Evolutionary conservation across 768 basidiomycete genomes (phyloP).

Genomic region (Panus rudis): DNA sequence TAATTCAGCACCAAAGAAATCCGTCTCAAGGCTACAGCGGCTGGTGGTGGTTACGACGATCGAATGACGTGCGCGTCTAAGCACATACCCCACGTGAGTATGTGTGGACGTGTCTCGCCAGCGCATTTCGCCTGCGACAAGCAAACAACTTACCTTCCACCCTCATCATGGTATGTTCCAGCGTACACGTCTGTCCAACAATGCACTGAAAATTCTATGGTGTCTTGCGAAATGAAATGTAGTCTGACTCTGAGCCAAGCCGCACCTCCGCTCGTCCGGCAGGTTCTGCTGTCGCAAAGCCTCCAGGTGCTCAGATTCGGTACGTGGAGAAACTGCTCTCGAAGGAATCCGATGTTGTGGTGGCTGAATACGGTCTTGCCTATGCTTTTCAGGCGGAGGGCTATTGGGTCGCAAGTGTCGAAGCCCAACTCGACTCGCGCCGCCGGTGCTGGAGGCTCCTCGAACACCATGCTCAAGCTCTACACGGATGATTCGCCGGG

Average conservation of each 20-base stretch:
- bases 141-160: too few relatives aligned
- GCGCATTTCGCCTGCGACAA: slow-evolving; percentile 21
- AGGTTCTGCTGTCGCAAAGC: slow-evolving; percentile 53
- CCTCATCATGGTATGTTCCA: slow-evolving; percentile 27
- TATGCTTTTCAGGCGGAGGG: slow-evolving; percentile 52
- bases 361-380: neutral
- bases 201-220: neutral
- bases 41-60: neutral
- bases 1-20: slow-evolving; percentile 3
- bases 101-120: slow-evolving; percentile 13
- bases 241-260: slow-evolving; percentile 77
- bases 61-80: neutral
- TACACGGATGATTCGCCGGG: slow-evolving; percentile 99
- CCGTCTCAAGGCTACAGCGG: neutral
- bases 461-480: slow-evolving; percentile 96
- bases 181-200: neutral
- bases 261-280: slow-evolving; percentile 32
- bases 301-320: slow-evolving; percentile 80
- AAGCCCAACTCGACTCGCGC: slow-evolving; percentile 84
- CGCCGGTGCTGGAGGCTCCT: slow-evolving; percentile 92
- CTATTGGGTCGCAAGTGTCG: slow-evolving; percentile 53
- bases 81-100: too few relatives aligned
- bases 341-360: neutral
- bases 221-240: too few relatives aligned
- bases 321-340: slow-evolving; percentile 29